Evolutionary conservation across 371 early-diverging fungal species (phyloP).

Genomic region (Mortierella sp.): DNA sequence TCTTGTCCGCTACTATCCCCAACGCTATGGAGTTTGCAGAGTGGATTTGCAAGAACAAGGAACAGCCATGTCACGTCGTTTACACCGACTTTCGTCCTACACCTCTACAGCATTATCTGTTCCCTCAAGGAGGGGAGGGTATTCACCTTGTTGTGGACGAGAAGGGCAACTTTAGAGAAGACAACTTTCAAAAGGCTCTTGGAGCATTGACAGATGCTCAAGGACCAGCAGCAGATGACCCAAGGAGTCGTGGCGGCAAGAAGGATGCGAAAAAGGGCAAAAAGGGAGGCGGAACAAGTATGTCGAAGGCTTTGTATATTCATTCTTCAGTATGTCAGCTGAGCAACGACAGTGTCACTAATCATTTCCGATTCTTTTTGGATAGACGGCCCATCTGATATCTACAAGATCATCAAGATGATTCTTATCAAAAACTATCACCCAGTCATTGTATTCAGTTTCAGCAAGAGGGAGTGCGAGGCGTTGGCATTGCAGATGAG

Average conservation of each 20-base stretch:
- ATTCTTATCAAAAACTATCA: slow-evolving; percentile 93
- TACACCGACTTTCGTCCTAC: slow-evolving; percentile 99
- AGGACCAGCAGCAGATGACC: slow-evolving; percentile 64
- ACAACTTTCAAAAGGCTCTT: slow-evolving; percentile 94
- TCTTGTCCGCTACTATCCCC: slow-evolving; percentile 99
- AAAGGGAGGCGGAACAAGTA: slow-evolving; percentile 47
- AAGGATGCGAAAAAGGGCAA: slow-evolving; percentile 63
- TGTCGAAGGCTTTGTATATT: neutral
- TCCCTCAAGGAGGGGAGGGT: slow-evolving; percentile 94
- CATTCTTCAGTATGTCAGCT: neutral
- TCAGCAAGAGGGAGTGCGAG: slow-evolving; percentile 98
- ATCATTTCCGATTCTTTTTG: neutral
- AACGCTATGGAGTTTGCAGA: slow-evolving; percentile 99
- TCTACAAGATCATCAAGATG: slow-evolving; percentile 95
- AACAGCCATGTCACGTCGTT: slow-evolving; percentile 98
- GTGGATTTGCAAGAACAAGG: slow-evolving; percentile 98
- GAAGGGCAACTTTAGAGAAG: slow-evolving; percentile 93
- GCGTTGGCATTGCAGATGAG: slow-evolving; percentile 90
- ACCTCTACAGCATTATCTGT: slow-evolving; percentile 97
- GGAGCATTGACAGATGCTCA: slow-evolving; percentile 73
- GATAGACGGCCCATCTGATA: slow-evolving; percentile 75
- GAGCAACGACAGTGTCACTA: neutral
- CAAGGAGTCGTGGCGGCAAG: slow-evolving; percentile 62
- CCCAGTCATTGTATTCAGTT: slow-evolving; percentile 99
- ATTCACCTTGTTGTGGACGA: slow-evolving; percentile 97